Evolutionary conservation across 345 rosid species (phyloP).

Genomic region (Lenwebbia sp.): DNA sequence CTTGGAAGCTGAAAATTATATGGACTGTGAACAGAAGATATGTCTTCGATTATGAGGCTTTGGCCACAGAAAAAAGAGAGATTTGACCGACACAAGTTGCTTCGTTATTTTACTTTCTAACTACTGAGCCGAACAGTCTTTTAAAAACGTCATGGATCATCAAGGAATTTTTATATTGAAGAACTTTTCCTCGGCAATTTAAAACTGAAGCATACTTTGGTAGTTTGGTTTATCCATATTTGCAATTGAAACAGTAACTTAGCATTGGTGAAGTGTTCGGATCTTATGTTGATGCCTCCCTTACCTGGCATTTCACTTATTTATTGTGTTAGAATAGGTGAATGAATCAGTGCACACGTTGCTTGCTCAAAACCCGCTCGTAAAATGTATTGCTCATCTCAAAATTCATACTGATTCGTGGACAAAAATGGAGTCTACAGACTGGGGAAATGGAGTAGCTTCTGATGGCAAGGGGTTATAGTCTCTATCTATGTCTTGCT

Average conservation of each 20-base stretch:
- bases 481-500: neutral
- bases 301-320: neutral
- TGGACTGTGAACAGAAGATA: neutral
- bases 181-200: neutral
- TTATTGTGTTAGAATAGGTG: neutral
- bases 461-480: neutral
- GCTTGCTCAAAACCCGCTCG: neutral
- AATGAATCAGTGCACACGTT: neutral
- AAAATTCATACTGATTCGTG: neutral
- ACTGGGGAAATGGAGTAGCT: neutral
- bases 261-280: neutral
- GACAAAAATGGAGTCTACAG: neutral
- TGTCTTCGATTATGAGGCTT: neutral
- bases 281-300: neutral
- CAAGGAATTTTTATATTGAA: neutral
- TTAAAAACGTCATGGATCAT: neutral
- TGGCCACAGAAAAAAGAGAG: neutral
- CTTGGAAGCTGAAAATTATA: neutral
- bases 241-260: neutral
- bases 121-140: neutral
- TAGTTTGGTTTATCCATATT: neutral
- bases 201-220: neutral
- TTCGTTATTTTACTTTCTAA: neutral
- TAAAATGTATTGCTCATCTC: neutral
- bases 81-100: neutral